Conservation (phyloP, 2,329 filamentous ascomycete genomes). For the Amauroascus verrucosus region DNA sequence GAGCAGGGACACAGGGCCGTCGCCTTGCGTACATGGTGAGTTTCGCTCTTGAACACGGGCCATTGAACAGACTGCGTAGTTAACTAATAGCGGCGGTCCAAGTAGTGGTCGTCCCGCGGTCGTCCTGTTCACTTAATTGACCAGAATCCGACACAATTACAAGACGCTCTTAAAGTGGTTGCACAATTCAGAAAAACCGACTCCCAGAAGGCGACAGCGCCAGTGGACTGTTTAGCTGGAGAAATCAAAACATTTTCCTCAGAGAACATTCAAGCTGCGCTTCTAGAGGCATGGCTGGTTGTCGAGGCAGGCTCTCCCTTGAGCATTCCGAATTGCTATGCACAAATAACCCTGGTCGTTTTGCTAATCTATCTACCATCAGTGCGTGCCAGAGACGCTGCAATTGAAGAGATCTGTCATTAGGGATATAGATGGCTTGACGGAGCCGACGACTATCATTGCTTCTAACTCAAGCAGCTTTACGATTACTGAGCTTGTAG, state of each 20-base stretch:
- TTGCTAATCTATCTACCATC: too few relatives aligned
- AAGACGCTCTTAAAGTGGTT: constrained; percentile 23
- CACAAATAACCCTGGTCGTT: too few relatives aligned
- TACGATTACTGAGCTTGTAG: constrained; percentile 36
- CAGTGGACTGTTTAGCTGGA: constrained; percentile 10
- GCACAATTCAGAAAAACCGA: constrained; percentile 19
- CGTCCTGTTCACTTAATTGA: constrained; percentile 27
- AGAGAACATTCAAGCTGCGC: constrained; percentile 18
- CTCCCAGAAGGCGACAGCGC: constrained; percentile 3
- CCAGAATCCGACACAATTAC: constrained; percentile 22
- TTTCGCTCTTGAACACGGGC: background rate
- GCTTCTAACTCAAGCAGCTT: constrained; percentile 43
- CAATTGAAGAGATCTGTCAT: constrained; percentile 35
- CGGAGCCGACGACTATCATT: constrained; percentile 31
- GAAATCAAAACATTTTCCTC: constrained; percentile 19
- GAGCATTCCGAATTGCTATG: too few relatives aligned
- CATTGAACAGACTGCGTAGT: too few relatives aligned
- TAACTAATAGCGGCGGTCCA: too few relatives aligned
- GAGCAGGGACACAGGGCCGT: constrained; percentile 29
- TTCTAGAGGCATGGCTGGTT: constrained; percentile 28
- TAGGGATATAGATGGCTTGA: constrained; percentile 31
- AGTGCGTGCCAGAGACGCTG: constrained; percentile 40
- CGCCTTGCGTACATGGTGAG: constrained; percentile 31
- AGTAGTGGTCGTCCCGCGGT: constrained; percentile 30
- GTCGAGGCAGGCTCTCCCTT: constrained; percentile 25